Conservation (phyloP, 2,329 filamentous ascomycete genomes). For the Chalaropsis thielavioides region DNA sequence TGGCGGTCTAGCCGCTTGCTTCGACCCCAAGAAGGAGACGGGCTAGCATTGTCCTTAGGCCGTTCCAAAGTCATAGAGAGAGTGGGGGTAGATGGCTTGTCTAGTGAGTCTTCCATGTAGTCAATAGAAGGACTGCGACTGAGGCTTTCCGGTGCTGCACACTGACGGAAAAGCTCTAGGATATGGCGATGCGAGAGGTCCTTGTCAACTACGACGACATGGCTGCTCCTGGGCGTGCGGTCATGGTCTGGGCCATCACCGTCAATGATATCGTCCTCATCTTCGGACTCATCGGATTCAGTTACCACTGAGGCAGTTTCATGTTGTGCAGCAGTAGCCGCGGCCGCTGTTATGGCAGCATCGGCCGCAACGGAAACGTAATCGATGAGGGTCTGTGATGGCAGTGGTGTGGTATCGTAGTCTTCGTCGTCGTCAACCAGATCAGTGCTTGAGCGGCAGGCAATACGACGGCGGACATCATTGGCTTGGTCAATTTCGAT, state of each 20-base stretch:
- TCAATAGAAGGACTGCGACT: constrained; percentile 14
- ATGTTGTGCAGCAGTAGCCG: not conserved
- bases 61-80: constrained; percentile 13
- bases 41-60: not conserved
- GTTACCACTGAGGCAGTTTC: constrained; percentile 6
- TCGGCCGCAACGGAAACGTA: constrained; percentile 13
- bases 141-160: not conserved
- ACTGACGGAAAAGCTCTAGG: not conserved
- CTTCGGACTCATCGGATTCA: constrained; percentile 13
- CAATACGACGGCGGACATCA: constrained; percentile 9
- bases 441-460: constrained; percentile 8
- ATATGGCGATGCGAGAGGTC: constrained; percentile 5
- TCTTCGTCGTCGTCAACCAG: constrained; percentile 14
- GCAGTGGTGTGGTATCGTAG: constrained; percentile 9
- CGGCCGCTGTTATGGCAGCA: not conserved
- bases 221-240: constrained; percentile 1
- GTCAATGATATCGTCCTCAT: constrained; percentile 6
- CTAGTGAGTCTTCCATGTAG: constrained; percentile 16
- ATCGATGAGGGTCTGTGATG: constrained; percentile 11
- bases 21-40: not conserved
- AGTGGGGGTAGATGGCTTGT: constrained; percentile 15
- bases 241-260: not conserved
- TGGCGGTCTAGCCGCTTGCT: not conserved
- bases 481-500: constrained; percentile 6
- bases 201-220: constrained; percentile 6